These are phyloP conservation scores for Sclerotinia trifoliorum DNA, from an alignment of 2,329 filamentous ascomycete genomes.

Conservation along the genomic window DNA sequence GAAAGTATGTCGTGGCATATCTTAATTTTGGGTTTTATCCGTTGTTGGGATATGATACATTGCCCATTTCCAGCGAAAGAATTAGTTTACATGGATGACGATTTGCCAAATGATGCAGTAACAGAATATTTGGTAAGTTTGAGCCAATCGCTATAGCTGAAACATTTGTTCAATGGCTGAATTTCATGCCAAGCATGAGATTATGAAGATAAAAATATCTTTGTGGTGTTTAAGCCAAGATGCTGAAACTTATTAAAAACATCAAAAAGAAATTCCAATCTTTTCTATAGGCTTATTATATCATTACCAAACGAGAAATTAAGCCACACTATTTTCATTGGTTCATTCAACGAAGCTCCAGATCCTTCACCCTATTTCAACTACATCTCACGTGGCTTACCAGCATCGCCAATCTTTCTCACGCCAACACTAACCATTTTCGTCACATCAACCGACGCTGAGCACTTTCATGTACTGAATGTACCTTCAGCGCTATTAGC, in stretches of 20 bases:
- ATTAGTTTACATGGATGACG: background rate
- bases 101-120: background rate
- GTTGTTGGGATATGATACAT: conserved; percentile 2
- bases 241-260: conserved; percentile 12
- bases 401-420: conserved; percentile 13
- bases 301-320: background rate
- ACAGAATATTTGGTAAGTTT: background rate
- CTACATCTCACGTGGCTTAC: conserved; percentile 18
- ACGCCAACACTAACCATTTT: conserved; percentile 6
- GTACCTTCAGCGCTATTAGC: conserved; percentile 20
- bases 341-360: conserved; percentile 10
- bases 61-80: background rate
- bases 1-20: background rate
- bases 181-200: conserved; percentile 5
- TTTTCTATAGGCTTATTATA: background rate
- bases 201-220: conserved; percentile 18
- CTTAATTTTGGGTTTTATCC: conserved; percentile 6
- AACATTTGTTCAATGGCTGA: conserved; percentile 5
- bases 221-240: conserved; percentile 10
- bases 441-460: background rate
- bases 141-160: background rate
- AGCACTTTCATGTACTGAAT: background rate
- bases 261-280: background rate
- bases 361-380: conserved; percentile 15
- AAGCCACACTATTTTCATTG: conserved; percentile 17